Percentiles rank a stretch among this genome's conserved stretches.
phyloP scores from a whole-genome alignment of 2,329 filamentous ascomycete genomes.

The Neopestalotiopsis sp. region DNA sequence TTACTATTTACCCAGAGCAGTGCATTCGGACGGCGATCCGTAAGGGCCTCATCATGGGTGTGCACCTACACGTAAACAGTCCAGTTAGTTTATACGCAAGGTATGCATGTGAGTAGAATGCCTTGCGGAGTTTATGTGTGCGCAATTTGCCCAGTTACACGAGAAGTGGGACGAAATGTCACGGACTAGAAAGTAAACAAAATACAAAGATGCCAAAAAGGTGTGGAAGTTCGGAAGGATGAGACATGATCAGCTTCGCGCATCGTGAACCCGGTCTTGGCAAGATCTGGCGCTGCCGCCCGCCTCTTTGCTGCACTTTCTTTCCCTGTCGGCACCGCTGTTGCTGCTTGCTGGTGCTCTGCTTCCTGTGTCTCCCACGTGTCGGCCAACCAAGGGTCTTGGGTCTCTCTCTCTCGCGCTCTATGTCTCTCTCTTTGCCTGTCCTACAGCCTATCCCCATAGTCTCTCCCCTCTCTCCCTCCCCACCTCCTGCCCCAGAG shows the following conservation, averaged over 20 bases:
- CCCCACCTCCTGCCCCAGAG: not conserved
- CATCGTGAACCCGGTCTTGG: not conserved
- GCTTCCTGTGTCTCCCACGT: constrained; percentile 1
- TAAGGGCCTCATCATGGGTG: constrained; percentile 3
- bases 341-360: too few relatives aligned
- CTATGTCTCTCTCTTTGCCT: not conserved
- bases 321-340: too few relatives aligned
- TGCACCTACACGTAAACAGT: not conserved
- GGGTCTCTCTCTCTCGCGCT: not conserved
- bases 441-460: too few relatives aligned
- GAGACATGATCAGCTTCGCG: not conserved
- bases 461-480: not conserved
- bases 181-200: not conserved
- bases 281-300: constrained; percentile 11
- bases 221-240: not conserved
- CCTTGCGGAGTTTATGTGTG: not conserved
- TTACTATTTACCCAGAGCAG: not conserved
- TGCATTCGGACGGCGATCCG: not conserved
- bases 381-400: constrained; percentile 2
- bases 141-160: constrained; percentile 13
- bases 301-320: not conserved
- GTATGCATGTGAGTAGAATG: not conserved
- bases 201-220: not conserved
- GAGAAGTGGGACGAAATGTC: not conserved
- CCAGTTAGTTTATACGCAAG: not conserved